phyloP scores from a whole-genome alignment of 495 filamentous ascomycete species.

The Amorphotheca resinae region DNA sequence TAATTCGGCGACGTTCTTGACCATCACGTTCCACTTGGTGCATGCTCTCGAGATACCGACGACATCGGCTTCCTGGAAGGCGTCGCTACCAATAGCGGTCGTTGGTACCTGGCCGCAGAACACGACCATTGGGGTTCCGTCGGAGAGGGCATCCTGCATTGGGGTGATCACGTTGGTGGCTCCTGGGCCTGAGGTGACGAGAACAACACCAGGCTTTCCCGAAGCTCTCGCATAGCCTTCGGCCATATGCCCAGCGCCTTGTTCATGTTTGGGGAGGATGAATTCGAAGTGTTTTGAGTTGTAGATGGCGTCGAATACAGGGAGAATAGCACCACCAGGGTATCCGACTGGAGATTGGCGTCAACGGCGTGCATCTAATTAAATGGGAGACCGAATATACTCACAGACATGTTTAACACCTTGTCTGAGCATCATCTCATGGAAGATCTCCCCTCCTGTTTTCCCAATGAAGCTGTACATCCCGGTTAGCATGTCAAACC shows the following conservation, averaged over 20 bases:
- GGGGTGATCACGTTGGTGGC: conserved; percentile 71
- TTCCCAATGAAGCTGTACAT: conserved; percentile 73
- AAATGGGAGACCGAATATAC: conserved; percentile 29
- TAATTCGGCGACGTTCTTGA: conserved; percentile 64
- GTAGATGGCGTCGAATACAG: conserved; percentile 73
- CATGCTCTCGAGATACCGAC: conserved; percentile 65
- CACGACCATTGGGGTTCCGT: conserved; percentile 68
- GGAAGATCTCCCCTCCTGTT: conserved; percentile 93
- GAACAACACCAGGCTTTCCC: conserved; percentile 63
- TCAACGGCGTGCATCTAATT: conserved; percentile 11
- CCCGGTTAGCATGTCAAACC: conserved; percentile 20
- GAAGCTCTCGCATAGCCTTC: conserved; percentile 66
- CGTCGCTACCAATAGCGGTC: conserved; percentile 61
- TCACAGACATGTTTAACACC: conserved; percentile 83
- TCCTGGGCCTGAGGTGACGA: conserved; percentile 69
- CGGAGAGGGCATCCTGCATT: conserved; percentile 66
- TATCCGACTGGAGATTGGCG: conserved; percentile 47
- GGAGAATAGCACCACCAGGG: conserved; percentile 69
- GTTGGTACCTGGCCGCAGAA: conserved; percentile 70
- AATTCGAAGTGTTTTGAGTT: conserved; percentile 73
- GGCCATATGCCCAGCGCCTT: conserved; percentile 74
- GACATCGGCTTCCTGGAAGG: conserved; percentile 71
- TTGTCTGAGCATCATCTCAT: conserved; percentile 96
- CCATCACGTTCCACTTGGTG: conserved; percentile 82
- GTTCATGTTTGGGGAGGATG: conserved; percentile 66